phyloP scores from a whole-genome alignment of 805 yeast genomes.

The Candida verbasci region DNA sequence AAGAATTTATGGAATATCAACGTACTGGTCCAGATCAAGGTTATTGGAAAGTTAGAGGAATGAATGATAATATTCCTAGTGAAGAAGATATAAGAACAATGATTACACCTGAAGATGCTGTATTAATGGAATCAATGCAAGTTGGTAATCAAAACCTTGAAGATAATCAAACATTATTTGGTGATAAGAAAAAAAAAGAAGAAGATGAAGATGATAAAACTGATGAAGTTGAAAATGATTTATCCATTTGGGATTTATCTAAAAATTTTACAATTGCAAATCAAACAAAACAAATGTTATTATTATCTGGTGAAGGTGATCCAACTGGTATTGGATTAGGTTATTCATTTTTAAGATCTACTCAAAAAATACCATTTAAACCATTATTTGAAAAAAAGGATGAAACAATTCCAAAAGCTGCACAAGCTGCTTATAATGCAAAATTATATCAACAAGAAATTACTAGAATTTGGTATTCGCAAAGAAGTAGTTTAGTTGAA shows the following conservation, averaged over 20 bases:
- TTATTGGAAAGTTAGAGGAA: constrained; percentile 77
- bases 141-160: constrained; percentile 81
- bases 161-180: constrained; percentile 61
- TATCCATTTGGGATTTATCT: constrained; percentile 93
- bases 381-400: constrained; percentile 34
- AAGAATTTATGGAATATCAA: constrained; percentile 97
- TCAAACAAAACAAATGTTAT: constrained; percentile 96
- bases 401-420: constrained; percentile 35
- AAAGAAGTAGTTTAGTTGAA: constrained; percentile 53
- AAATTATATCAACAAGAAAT: constrained; percentile 90
- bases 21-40: constrained; percentile 93
- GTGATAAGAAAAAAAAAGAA: constrained; percentile 28
- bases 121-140: constrained; percentile 86
- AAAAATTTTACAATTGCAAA: constrained; percentile 89
- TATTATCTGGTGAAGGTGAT: constrained; percentile 91
- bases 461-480: constrained; percentile 83
- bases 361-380: constrained; percentile 90
- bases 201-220: constrained; percentile 29
- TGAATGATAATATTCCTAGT: constrained; percentile 53
- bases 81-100: constrained; percentile 76
- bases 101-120: constrained; percentile 88
- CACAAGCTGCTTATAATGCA: constrained; percentile 60
- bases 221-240: constrained; percentile 62
- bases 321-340: constrained; percentile 90
- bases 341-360: constrained; percentile 79